Conservation (phyloP, 495 filamentous ascomycete species). For the Cercophora samala region DNA sequence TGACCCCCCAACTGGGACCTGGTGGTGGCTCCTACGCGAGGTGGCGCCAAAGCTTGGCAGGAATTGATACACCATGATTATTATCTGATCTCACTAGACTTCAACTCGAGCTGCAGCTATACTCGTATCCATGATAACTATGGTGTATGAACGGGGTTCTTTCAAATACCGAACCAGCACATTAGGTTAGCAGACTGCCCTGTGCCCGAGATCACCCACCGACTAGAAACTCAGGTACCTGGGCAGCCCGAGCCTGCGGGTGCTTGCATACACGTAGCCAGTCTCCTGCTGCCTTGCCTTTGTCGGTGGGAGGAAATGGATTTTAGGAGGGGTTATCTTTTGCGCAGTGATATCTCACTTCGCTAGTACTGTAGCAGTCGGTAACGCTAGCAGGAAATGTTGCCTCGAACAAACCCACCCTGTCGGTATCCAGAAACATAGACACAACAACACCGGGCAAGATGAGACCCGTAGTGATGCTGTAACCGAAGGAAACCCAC, state of each 20-base stretch:
- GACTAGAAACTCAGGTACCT: too few species aligned
- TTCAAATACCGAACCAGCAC: background rate
- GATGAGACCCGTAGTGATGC: background rate
- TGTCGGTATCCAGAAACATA: background rate
- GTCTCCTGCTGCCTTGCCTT: background rate
- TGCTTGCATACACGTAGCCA: background rate
- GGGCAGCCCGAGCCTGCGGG: background rate
- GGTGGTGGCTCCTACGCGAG: conserved; percentile 16
- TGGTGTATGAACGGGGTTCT: background rate
- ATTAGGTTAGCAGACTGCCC: background rate
- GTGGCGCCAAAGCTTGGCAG: conserved; percentile 18
- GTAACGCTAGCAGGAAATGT: background rate
- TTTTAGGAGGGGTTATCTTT: background rate
- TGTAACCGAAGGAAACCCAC: background rate
- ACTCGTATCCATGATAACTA: background rate
- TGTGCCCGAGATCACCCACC: too few species aligned
- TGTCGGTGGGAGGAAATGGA: background rate
- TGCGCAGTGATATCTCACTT: background rate
- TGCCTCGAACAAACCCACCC: background rate
- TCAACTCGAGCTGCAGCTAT: background rate
- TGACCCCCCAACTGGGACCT: conserved; percentile 14
- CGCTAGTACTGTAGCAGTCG: background rate
- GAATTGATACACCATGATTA: background rate
- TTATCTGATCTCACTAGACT: background rate
- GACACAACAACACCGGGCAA: background rate